Evolutionary conservation across 352 stramenopile genomes (phyloP), one percentile per base, ranked within the genome.

Genomic region (Globisporangium spiculum): DNA sequence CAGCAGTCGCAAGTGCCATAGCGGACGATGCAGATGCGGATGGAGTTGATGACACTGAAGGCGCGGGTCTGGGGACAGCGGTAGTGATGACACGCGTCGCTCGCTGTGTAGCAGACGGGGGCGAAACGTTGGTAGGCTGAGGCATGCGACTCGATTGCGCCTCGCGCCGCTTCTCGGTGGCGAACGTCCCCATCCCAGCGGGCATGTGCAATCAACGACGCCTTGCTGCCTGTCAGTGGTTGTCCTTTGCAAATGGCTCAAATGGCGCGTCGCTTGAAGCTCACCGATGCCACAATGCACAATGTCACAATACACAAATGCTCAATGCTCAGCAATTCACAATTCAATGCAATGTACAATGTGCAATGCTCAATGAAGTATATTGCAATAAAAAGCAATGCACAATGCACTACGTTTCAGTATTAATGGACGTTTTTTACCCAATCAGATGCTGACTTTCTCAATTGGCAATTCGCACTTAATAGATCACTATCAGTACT

Each of bases 141-240:
- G 41, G 50, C 38, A 46, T 61, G 36, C 27, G 59, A 8, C 34
- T 52, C 34, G 24, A 48, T 18, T 48, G 38, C 3, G 38, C 38
- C 14, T 48, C 38, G 14, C 65, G 57, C 10, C 57, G 58, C 27
- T 56, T 60, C 44, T 62, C 65, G 26, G 32, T 32, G 10, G 65
- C 65, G n/a, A 66, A 18, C 24, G 65, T 66, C 32, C 46, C 65
- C 65, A 62, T 70, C 16, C 22, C 20, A 6, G 7, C 30, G 60
- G 27, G 36, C 53, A 63, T 63, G 56, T 62, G 56, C 27, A 27
- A 27, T 8, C 16, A 50, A 50, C 44, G 44, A 8, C 30, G 4
- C 44, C 44, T 50, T 50, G 44, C 4, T 22, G 54, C 54, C 36
- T 0, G 5, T 4, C 7, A 20, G 27, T 60, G 27, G 27, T 26